These are phyloP conservation scores for Amanita pseudoporphyria DNA, from an alignment of 768 basidiomycete genomes.

Conservation along the genomic window DNA sequence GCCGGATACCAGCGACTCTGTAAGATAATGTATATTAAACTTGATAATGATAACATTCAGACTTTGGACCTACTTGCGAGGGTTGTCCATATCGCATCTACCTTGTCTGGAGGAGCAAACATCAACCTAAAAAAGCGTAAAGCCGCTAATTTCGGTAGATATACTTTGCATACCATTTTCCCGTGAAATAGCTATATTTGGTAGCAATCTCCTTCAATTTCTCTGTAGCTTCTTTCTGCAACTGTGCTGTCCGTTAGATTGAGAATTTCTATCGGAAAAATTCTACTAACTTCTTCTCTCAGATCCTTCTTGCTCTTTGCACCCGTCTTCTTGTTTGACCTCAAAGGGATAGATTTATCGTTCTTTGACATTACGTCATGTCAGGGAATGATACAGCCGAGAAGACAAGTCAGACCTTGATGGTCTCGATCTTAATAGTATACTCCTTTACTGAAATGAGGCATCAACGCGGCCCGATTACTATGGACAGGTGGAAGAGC, in stretches of 20 bases:
- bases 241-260: conserved; percentile 22
- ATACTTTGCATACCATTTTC: conserved; percentile 49
- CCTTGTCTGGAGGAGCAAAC: conserved; percentile 50
- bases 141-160: neutral
- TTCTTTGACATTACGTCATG: conserved; percentile 28
- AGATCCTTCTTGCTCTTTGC: conserved; percentile 68
- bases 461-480: neutral
- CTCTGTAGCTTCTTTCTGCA: conserved; percentile 47
- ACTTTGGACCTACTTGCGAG: conserved; percentile 41
- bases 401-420: conserved; percentile 34
- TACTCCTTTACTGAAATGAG: conserved; percentile 41
- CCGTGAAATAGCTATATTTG: conserved; percentile 41
- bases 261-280: no score
- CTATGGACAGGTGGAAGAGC: neutral
- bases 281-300: conserved; percentile 46
- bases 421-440: conserved; percentile 46
- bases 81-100: conserved; percentile 53
- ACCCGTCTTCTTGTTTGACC: conserved; percentile 65
- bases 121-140: conserved; percentile 39
- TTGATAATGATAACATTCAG: neutral
- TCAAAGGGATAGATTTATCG: conserved; percentile 53
- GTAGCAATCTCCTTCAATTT: conserved; percentile 52
- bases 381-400: neutral
- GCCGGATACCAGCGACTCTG: conserved; percentile 59
- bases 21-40: conserved; percentile 1